phyloP scores from a whole-genome alignment of 1,284 basidiomycete species.

The Veloboletus limbatus region DNA sequence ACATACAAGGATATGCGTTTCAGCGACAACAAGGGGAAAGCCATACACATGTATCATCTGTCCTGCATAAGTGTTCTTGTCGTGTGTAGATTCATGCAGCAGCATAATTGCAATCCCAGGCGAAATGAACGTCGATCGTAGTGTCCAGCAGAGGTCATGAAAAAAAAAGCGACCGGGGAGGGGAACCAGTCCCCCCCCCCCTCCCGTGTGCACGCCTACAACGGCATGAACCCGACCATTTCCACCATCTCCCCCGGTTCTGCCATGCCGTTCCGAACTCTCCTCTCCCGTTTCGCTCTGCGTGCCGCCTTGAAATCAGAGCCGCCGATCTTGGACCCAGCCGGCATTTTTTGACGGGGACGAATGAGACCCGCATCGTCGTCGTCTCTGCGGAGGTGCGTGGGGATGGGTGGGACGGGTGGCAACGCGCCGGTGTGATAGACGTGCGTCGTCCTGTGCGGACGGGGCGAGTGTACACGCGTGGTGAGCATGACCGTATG shows the following conservation, averaged over 20 bases:
- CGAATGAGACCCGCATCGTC: conserved; percentile 18
- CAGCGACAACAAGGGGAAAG: too few species aligned
- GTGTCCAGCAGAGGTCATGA: neutral
- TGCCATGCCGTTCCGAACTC: neutral
- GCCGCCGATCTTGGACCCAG: conserved; percentile 27
- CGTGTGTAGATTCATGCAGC: neutral
- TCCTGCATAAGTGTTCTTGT: neutral
- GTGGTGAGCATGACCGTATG: conserved; percentile 23
- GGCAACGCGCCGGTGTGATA: conserved; percentile 23
- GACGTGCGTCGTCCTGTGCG: conserved; percentile 12
- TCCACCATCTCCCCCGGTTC: conserved; percentile 28
- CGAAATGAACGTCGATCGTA: neutral
- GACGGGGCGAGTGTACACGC: conserved; percentile 17
- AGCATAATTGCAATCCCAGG: neutral
- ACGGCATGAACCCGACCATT: conserved; percentile 27
- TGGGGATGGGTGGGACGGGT: conserved; percentile 22
- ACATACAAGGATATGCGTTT: too few species aligned
- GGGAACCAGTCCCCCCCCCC: neutral
- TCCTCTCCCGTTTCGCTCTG: conserved; percentile 27
- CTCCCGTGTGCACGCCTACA: neutral
- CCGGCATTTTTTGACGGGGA: conserved; percentile 20
- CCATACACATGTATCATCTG: too few species aligned
- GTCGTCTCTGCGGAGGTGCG: conserved; percentile 13
- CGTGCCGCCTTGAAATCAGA: conserved; percentile 32
- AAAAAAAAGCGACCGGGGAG: neutral